Evolutionary conservation across 225 moss, liverwort and hornwort species (phyloP).

Genomic region (Climacium dendroides): DNA sequence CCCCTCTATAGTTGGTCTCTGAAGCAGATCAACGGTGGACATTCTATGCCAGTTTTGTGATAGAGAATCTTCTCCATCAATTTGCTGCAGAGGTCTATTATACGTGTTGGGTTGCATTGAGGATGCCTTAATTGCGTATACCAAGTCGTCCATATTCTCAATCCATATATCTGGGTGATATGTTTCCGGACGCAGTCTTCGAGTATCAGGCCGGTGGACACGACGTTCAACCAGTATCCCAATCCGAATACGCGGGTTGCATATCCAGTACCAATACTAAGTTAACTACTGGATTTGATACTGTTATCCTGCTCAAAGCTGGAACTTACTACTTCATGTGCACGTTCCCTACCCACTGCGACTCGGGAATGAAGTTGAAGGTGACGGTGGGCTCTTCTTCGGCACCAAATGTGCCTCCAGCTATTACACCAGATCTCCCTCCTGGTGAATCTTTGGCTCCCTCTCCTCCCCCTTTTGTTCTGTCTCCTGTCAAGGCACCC

Average conservation of each 20-base stretch:
- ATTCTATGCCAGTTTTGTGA: neutral
- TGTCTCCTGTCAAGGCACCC: neutral
- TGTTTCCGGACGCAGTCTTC: neutral
- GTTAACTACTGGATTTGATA: neutral
- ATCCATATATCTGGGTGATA: neutral
- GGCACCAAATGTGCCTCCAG: too few species aligned
- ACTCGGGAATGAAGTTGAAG: neutral
- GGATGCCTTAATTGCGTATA: neutral
- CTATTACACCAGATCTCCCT: neutral
- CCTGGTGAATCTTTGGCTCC: too few species aligned
- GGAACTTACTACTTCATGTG: conserved; percentile 22
- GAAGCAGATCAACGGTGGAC: neutral
- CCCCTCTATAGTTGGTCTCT: neutral
- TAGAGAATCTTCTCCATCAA: neutral
- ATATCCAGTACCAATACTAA: neutral
- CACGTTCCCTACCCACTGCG: neutral
- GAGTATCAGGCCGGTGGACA: neutral
- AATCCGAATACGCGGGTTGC: neutral
- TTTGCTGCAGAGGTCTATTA: neutral
- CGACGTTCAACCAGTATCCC: neutral
- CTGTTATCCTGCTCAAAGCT: neutral
- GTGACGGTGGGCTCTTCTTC: neutral
- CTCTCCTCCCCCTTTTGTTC: too few species aligned
- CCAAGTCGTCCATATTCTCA: neutral
- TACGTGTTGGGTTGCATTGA: neutral